Conservation (phyloP, 2,329 filamentous ascomycete species). For the Fusarium denticulatum region DNA sequence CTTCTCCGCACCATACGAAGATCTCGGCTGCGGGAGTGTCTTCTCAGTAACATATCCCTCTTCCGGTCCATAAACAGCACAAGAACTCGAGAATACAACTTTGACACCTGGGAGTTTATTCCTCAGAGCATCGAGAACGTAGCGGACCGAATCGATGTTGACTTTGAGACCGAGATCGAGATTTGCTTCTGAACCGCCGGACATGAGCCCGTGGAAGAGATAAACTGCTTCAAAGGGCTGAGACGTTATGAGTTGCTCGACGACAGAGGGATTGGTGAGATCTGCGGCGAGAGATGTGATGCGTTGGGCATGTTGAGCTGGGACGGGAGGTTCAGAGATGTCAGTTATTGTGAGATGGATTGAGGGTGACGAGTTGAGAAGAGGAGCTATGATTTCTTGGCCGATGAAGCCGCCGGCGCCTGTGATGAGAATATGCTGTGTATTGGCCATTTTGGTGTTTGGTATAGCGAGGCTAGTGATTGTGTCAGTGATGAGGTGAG, state of each 20-base stretch:
- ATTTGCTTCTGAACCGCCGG: conserved; percentile 68
- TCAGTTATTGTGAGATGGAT: conserved; percentile 65
- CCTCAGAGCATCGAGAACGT: conserved; percentile 63
- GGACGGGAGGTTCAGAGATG: conserved; percentile 62
- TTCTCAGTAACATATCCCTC: conserved; percentile 30
- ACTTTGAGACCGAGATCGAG: conserved; percentile 64
- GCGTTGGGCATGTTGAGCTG: conserved; percentile 48
- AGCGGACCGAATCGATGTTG: conserved; percentile 66
- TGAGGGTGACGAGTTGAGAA: conserved; percentile 55
- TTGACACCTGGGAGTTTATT: conserved; percentile 57
- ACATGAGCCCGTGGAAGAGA: conserved; percentile 73
- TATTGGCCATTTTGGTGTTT: conserved; percentile 18
- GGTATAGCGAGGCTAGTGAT: neutral
- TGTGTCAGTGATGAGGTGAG: neutral
- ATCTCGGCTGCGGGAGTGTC: conserved; percentile 59
- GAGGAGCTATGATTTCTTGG: conserved; percentile 66
- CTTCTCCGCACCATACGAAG: conserved; percentile 70
- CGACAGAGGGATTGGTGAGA: conserved; percentile 27
- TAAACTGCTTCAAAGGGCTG: conserved; percentile 59
- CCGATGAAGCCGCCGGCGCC: conserved; percentile 73
- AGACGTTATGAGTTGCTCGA: conserved; percentile 44
- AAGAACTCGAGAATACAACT: conserved; percentile 67
- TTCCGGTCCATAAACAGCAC: conserved; percentile 65
- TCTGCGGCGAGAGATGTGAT: conserved; percentile 42
- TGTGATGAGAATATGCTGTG: conserved; percentile 65